Conservation (phyloP, 805 yeast species). For the Lipomyces orientalis region DNA sequence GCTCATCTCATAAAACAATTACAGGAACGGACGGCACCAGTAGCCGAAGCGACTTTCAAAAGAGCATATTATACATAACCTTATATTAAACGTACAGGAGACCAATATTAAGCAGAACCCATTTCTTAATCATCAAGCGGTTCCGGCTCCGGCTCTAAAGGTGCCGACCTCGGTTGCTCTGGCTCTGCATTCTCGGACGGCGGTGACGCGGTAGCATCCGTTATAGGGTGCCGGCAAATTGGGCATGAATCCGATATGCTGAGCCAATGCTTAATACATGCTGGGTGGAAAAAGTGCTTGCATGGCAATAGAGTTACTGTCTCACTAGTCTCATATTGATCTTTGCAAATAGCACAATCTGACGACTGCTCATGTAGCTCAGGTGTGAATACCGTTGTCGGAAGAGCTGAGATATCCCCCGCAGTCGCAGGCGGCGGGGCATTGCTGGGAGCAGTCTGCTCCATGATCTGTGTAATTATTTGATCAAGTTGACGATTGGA, state of each 20-base stretch:
- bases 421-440: conserved; percentile 36
- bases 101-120: background rate
- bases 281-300: conserved; percentile 36
- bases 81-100: background rate
- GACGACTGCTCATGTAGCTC: conserved; percentile 16
- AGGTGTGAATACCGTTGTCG: conserved; percentile 7
- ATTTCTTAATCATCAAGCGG: background rate
- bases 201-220: background rate
- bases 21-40: background rate
- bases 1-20: background rate
- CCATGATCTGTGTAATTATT: conserved; percentile 38
- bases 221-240: conserved; percentile 25
- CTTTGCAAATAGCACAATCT: conserved; percentile 39
- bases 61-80: background rate
- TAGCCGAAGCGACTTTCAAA: background rate
- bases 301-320: conserved; percentile 35
- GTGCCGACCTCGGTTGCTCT: background rate
- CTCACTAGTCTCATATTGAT: conserved; percentile 22
- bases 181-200: background rate
- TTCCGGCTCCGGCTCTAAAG: background rate
- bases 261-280: conserved; percentile 39
- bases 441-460: conserved; percentile 26
- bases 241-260: conserved; percentile 38
- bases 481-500: conserved; percentile 36
- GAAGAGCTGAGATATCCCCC: conserved; percentile 21